Percentiles rank a stretch among this genome's conserved stretches.
phyloP scores from a whole-genome alignment of 345 rosid genomes.

The Leavenworthia alabamica region DNA sequence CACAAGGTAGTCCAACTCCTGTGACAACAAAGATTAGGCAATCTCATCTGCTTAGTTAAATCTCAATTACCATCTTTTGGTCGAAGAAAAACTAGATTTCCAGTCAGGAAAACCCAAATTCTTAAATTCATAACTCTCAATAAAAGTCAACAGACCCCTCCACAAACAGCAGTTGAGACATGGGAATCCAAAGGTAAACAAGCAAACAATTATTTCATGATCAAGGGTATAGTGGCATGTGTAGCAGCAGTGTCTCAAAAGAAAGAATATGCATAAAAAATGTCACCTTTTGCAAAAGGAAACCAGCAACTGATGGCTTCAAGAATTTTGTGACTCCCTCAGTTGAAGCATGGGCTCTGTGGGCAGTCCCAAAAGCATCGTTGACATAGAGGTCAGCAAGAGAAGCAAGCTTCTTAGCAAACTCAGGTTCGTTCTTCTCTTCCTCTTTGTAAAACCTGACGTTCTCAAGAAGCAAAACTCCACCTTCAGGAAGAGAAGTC shows the following conservation, averaged over 20 bases:
- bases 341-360: conserved; percentile 91
- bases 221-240: not conserved
- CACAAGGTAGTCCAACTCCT: conserved; percentile 95
- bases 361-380: conserved; percentile 93
- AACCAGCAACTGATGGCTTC: conserved; percentile 94
- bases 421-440: conserved; percentile 93
- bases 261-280: not conserved
- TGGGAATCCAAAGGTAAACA: not conserved
- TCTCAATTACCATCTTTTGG: not conserved
- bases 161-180: not conserved
- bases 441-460: conserved; percentile 91
- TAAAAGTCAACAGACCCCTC: not conserved
- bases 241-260: not conserved
- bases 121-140: not conserved
- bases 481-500: conserved; percentile 60
- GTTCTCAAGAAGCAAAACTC: conserved; percentile 80
- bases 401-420: conserved; percentile 90
- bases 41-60: not conserved
- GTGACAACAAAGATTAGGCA: not conserved
- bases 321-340: conserved; percentile 82
- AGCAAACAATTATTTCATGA: not conserved
- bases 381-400: conserved; percentile 79
- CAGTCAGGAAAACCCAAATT: not conserved
- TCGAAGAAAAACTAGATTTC: not conserved
- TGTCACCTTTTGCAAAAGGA: conserved; percentile 82